Evolutionary conservation across 164 flowering plant genomes (phyloP), one percentile per base, ranked within the genome.

Genomic region (Aristolochia californica): DNA sequence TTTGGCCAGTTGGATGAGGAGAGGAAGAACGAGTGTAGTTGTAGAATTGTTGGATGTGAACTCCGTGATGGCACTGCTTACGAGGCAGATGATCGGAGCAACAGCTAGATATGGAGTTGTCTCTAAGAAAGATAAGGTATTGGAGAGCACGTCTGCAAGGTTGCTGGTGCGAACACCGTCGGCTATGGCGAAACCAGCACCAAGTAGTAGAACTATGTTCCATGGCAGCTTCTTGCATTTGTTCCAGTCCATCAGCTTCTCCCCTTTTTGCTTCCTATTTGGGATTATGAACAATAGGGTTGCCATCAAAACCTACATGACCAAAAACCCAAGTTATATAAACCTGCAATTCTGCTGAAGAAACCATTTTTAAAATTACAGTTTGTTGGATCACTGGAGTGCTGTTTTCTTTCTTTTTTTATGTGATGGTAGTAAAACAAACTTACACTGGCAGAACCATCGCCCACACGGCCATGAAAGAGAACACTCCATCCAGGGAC

Each of bases 191-290:
- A 91, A 85, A 8, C 98, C 98, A 2, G 98, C 98, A 1, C 98
- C 98, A 5, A 88, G 75, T 4, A 91, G 71, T 26, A 88, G 64
- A 13, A 91, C 66, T 22, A 88, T 79, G 78, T 61, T 74, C 98
- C 95, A 91, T 27, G 91, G 96, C 1, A 91, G 73, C 66, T 80
- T 91, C 83, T 86, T 88, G 90, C 98, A 91, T 62, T 91, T 84
- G 82, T 75, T 82, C 98, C 98, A 91, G 69, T 91, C 98, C 98
- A 91, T 91, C 52, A 88, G 59, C 61, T 84, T 86, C 76, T 84
- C 95, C 9, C 90, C 87, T 43, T 74, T 62, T 14, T 70, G 66
- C 64, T 82, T 84, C 71, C 74, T 83, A 78, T 72, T 85, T 50
- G 97, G 96, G 43, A 91, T 87, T 72, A 91, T 83, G 85, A 88